Percentiles rank a stretch among this genome's conserved stretches.
These are phyloP conservation scores for Bryoerythrophyllum caledonicum DNA, from an alignment of 225 moss, liverwort and hornwort genomes.

Conservation along the genomic window DNA sequence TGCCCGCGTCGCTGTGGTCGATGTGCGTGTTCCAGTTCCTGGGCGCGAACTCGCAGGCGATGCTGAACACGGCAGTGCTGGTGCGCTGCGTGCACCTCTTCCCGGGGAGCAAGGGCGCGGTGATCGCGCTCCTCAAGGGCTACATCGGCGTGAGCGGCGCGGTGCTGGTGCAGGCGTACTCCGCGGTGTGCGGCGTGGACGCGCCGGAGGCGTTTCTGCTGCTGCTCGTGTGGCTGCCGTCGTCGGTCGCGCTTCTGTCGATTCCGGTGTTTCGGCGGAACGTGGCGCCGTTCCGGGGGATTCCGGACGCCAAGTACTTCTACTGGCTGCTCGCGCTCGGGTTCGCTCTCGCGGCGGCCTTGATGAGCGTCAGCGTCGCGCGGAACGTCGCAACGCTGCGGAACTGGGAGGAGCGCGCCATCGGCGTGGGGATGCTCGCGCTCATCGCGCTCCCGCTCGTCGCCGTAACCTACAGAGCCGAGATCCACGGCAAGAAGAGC, in stretches of 20 bases:
- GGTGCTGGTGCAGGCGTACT: slow-evolving; percentile 61
- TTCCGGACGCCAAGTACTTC: slow-evolving; percentile 35
- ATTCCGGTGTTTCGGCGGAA: slow-evolving; percentile 29
- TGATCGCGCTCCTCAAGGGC: slow-evolving; percentile 77
- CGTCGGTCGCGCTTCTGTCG: slow-evolving; percentile 28
- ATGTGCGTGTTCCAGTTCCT: slow-evolving; percentile 51
- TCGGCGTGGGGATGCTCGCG: slow-evolving; percentile 21
- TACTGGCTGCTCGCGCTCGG: slow-evolving; percentile 45
- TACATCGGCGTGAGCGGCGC: slow-evolving; percentile 88
- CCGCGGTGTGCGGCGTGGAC: slow-evolving; percentile 11
- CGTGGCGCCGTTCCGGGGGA: slow-evolving; percentile 28
- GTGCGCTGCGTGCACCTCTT: slow-evolving; percentile 77
- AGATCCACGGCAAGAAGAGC: slow-evolving; percentile 37
- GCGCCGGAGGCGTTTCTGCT: slow-evolving; percentile 30
- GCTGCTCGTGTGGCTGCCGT: slow-evolving; percentile 41
- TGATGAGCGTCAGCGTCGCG: slow-evolving; percentile 43
- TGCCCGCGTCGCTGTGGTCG: slow-evolving; percentile 67
- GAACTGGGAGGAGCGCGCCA: neutral
- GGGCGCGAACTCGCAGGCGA: slow-evolving; percentile 45
- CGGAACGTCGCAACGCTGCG: slow-evolving; percentile 28
- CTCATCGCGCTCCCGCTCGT: slow-evolving; percentile 28
- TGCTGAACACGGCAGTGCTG: slow-evolving; percentile 38
- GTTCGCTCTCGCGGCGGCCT: slow-evolving; percentile 35
- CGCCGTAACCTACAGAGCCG: slow-evolving; percentile 21
- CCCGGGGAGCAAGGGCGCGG: slow-evolving; percentile 55